phyloP scores from a whole-genome alignment of 805 yeast species.

The Teunomyces stri region DNA sequence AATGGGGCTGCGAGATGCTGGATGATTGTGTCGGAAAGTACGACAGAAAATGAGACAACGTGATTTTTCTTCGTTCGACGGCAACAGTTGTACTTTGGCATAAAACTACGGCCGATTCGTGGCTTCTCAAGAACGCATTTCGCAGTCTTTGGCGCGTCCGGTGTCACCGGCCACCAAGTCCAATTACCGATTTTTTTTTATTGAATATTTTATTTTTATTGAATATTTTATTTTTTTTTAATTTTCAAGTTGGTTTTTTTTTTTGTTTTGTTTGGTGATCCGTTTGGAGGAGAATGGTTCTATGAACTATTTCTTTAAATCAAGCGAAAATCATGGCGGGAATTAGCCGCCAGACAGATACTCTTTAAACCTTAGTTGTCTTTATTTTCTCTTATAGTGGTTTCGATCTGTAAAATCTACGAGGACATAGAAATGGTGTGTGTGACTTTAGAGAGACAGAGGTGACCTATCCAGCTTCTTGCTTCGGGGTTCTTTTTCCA shows the following conservation, averaged over 20 bases:
- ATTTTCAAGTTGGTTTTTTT: not conserved
- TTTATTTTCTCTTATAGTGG: not conserved
- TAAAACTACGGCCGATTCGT: not conserved
- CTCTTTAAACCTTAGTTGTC: not conserved
- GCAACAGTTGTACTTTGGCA: not conserved
- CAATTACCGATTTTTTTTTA: not conserved
- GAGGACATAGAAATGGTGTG: too few species aligned
- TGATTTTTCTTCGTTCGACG: not conserved
- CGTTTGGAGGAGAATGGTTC: not conserved
- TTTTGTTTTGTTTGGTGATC: not conserved
- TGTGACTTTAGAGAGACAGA: too few species aligned
- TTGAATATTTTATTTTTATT: not conserved
- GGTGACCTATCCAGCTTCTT: too few species aligned
- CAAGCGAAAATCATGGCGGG: not conserved
- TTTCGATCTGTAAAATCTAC: not conserved
- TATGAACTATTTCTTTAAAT: not conserved
- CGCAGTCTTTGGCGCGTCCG: not conserved
- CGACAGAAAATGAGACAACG: not conserved
- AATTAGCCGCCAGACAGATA: not conserved
- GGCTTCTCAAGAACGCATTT: not conserved
- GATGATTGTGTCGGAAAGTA: not conserved
- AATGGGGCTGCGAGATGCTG: not conserved
- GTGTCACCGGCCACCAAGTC: not conserved
- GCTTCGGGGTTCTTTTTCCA: not conserved
- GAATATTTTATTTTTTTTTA: not conserved